Percentiles rank a stretch among this genome's conserved stretches.
These are phyloP conservation scores for Cyberlindnera galapagoensis DNA, from an alignment of 805 yeast species.

Conservation along the genomic window DNA sequence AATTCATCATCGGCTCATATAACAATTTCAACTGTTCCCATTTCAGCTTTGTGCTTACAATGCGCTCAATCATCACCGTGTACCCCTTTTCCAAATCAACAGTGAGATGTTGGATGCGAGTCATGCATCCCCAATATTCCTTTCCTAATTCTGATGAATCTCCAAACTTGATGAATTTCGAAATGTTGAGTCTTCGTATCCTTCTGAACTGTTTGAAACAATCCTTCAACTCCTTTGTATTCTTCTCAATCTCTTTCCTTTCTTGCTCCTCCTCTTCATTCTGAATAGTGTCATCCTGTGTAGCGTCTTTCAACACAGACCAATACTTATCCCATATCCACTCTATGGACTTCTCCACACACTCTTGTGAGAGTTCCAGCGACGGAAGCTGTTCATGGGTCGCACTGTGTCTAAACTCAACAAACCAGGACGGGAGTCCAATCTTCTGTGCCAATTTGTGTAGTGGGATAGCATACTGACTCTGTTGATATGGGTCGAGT, in stretches of 20 bases:
- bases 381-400: conserved; percentile 86
- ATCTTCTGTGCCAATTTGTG: conserved; percentile 64
- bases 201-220: conserved; percentile 43
- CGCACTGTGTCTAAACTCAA: conserved; percentile 82
- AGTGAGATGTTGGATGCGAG: conserved; percentile 13
- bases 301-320: conserved; percentile 30
- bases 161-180: conserved; percentile 33
- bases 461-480: conserved; percentile 72
- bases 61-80: conserved; percentile 28
- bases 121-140: conserved; percentile 37
- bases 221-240: conserved; percentile 23
- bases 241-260: conserved; percentile 11
- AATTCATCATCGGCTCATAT: conserved; percentile 24
- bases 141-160: conserved; percentile 36
- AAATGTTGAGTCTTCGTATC: conserved; percentile 39
- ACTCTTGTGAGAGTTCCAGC: conserved; percentile 56
- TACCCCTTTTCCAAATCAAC: conserved; percentile 14
- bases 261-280: conserved; percentile 34
- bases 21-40: conserved; percentile 22
- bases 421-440: conserved; percentile 73
- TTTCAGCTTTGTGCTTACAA: conserved; percentile 26
- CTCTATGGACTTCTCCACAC: conserved; percentile 51
- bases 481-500: conserved; percentile 79
- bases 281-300: conserved; percentile 10
- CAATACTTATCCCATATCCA: conserved; percentile 80